Evolutionary conservation across 2,329 filamentous ascomycete genomes (phyloP).

Genomic region (Apiospora saccharicola): DNA sequence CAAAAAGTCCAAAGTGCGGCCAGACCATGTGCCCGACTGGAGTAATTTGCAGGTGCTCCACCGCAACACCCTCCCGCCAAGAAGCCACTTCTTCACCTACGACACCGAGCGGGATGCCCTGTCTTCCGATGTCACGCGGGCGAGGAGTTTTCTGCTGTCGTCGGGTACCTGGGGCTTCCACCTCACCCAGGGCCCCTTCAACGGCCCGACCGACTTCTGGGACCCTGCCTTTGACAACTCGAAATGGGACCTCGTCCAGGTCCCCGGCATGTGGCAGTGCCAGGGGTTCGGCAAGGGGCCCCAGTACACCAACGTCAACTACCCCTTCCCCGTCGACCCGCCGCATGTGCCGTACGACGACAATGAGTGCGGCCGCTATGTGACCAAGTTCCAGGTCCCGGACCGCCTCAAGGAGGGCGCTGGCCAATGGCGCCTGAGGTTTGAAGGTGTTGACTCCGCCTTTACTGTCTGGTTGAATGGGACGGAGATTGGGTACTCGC

Average conservation of each 20-base stretch:
- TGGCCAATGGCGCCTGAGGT: slow-evolving; percentile 70
- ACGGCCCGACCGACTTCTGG: slow-evolving; percentile 53
- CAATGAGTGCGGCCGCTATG: slow-evolving; percentile 70
- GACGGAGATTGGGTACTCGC: slow-evolving; percentile 71
- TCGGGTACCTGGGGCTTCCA: slow-evolving; percentile 61
- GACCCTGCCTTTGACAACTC: slow-evolving; percentile 45
- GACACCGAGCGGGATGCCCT: slow-evolving; percentile 57
- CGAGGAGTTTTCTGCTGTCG: slow-evolving; percentile 54
- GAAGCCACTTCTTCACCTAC: slow-evolving; percentile 65
- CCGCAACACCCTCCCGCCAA: slow-evolving; percentile 63
- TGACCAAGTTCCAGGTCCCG: slow-evolving; percentile 62
- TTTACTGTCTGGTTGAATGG: slow-evolving; percentile 78
- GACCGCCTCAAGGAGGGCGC: slow-evolving; percentile 50
- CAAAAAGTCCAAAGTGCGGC: slow-evolving; percentile 33
- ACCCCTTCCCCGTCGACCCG: slow-evolving; percentile 69
- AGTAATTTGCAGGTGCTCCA: slow-evolving; percentile 67
- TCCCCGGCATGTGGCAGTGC: slow-evolving; percentile 72
- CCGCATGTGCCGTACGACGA: slow-evolving; percentile 70
- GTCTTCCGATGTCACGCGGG: slow-evolving; percentile 46
- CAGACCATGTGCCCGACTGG: slow-evolving; percentile 60
- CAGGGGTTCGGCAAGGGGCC: slow-evolving; percentile 68
- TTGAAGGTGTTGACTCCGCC: slow-evolving; percentile 77
- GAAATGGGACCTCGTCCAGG: slow-evolving; percentile 57
- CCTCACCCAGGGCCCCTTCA: slow-evolving; percentile 53
- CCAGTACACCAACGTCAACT: slow-evolving; percentile 70